A percentile compares a stretch with the other conserved stretches of the same genome.
phyloP scores from a whole-genome alignment of 805 yeast genomes.

The Ogataea allantospora region DNA sequence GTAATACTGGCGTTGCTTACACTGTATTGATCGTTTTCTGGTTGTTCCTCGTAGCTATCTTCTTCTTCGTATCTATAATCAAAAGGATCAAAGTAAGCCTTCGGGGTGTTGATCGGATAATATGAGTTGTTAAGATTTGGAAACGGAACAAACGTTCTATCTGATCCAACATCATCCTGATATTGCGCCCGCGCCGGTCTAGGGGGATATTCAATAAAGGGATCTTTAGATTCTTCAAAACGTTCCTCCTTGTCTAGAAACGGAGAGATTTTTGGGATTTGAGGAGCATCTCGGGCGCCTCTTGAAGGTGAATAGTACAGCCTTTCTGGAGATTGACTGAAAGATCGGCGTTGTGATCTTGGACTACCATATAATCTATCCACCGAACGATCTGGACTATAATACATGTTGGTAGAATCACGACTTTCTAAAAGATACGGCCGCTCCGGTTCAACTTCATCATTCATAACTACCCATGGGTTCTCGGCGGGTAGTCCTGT shows the following conservation, averaged over 20 bases:
- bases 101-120: slow-evolving; percentile 33
- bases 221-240: slow-evolving; percentile 2
- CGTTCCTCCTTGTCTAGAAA: slow-evolving; percentile 12
- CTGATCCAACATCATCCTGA: slow-evolving; percentile 27
- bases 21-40: slow-evolving; percentile 15
- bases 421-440: slow-evolving; percentile 5
- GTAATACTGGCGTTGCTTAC: slow-evolving; percentile 13
- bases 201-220: slow-evolving; percentile 1
- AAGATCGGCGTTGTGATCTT: slow-evolving; percentile 19
- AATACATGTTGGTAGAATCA: slow-evolving; percentile 10
- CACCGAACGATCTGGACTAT: slow-evolving; percentile 12
- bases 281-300: background rate
- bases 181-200: slow-evolving; percentile 20
- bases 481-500: slow-evolving; percentile 9
- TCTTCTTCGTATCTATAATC: slow-evolving; percentile 25
- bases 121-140: slow-evolving; percentile 34
- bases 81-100: slow-evolving; percentile 32
- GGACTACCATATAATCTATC: slow-evolving; percentile 21
- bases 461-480: slow-evolving; percentile 14
- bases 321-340: slow-evolving; percentile 24
- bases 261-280: slow-evolving; percentile 14
- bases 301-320: slow-evolving; percentile 7
- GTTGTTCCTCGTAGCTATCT: slow-evolving; percentile 18
- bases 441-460: slow-evolving; percentile 9
- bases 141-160: slow-evolving; percentile 34